A percentile compares a stretch with the other conserved stretches of the same genome.
phyloP scores from a whole-genome alignment of 164 flowering plant genomes.

The Echeveria elegans region DNA sequence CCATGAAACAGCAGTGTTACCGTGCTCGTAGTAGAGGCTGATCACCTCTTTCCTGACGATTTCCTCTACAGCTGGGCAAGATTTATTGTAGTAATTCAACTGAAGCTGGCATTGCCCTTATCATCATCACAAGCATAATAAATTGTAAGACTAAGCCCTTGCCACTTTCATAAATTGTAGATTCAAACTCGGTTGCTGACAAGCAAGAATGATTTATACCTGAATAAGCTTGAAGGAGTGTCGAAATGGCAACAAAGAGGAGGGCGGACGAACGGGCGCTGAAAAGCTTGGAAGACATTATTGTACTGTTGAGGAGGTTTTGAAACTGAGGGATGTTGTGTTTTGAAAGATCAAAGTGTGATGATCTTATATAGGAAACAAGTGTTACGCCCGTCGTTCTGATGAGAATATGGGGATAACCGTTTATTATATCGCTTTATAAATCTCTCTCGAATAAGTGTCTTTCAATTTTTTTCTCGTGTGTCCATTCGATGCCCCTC shows the following conservation, averaged over 20 bases:
- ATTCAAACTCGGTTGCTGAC: not conserved
- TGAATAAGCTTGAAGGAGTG: not conserved
- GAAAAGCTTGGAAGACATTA: not conserved
- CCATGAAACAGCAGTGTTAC: constrained; percentile 11
- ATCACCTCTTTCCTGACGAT: constrained; percentile 1
- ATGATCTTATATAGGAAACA: no score
- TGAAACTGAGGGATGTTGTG: not conserved
- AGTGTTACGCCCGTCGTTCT: no score
- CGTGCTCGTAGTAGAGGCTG: constrained; percentile 6
- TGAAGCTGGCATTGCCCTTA: not conserved
- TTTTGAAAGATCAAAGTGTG: not conserved
- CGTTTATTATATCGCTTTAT: no score
- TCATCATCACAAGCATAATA: not conserved
- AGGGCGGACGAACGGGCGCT: not conserved
- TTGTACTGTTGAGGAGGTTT: not conserved
- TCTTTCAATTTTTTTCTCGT: no score
- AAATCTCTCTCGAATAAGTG: no score
- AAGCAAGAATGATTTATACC: not conserved
- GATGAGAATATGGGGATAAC: no score
- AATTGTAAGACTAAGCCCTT: not conserved
- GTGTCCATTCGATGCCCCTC: no score
- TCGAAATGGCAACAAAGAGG: not conserved
- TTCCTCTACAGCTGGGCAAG: constrained; percentile 3
- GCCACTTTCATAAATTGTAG: not conserved
- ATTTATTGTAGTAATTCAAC: constrained; percentile 1